Percentiles rank a stretch among this genome's conserved stretches.
These are phyloP conservation scores for Pseudoneurospora amorphoporcata DNA, from an alignment of 495 filamentous ascomycete genomes.

Conservation along the genomic window DNA sequence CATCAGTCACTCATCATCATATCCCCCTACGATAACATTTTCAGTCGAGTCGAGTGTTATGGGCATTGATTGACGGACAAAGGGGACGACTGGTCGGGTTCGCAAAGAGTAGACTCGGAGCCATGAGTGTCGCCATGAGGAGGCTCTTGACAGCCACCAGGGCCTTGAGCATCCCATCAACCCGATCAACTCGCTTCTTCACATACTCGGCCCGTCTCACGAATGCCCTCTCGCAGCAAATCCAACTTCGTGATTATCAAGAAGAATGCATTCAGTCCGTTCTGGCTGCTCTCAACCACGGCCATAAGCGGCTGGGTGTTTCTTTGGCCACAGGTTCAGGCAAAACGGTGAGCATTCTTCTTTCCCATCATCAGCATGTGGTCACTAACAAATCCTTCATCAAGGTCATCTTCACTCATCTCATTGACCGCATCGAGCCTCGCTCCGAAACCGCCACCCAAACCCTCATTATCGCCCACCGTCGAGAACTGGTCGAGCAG, in stretches of 20 bases:
- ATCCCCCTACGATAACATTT: background rate
- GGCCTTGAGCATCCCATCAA: background rate
- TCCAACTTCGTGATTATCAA: conserved; percentile 65
- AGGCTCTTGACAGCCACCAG: background rate
- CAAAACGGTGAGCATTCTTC: conserved; percentile 60
- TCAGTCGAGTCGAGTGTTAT: background rate
- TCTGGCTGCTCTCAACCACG: conserved; percentile 55
- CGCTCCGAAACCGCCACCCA: conserved; percentile 49
- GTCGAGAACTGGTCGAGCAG: conserved; percentile 92
- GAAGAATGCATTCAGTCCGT: conserved; percentile 88
- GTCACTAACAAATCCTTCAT: background rate
- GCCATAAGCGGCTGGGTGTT: conserved; percentile 73
- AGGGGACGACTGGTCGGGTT: background rate
- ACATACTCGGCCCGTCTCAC: background rate
- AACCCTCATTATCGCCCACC: conserved; percentile 86
- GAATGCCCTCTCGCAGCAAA: conserved; percentile 3
- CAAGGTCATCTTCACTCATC: conserved; percentile 89
- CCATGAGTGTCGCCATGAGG: background rate
- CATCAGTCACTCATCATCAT: background rate
- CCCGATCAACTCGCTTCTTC: background rate
- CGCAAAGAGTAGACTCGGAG: background rate
- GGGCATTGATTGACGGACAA: background rate
- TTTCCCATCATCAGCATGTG: background rate
- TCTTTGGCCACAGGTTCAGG: conserved; percentile 88
- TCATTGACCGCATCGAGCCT: conserved; percentile 68